Evolutionary conservation across 1,284 basidiomycete genomes (phyloP).

Genomic region (Trichosporon coremiiforme): DNA sequence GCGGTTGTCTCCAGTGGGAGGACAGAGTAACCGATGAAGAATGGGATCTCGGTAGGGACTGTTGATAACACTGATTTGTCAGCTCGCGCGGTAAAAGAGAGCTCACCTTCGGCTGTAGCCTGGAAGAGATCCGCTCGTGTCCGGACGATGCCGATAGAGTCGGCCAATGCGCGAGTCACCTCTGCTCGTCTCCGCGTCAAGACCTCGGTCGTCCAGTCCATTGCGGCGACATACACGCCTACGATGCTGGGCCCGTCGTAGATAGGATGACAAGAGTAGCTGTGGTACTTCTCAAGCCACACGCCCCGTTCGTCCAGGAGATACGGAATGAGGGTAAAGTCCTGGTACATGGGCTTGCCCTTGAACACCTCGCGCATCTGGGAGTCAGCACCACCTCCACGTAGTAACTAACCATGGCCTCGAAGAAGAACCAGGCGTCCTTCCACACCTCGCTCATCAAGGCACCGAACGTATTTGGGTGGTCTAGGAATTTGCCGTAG

Average conservation of each 20-base stretch:
- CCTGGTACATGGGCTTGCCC: constrained; percentile 10
- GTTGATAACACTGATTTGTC: neutral
- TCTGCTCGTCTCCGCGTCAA: neutral
- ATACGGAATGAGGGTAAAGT: neutral
- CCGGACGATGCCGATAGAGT: neutral
- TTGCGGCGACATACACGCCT: neutral
- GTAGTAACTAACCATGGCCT: neutral
- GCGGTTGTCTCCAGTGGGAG: neutral
- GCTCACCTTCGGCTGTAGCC: neutral
- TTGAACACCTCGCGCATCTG: neutral
- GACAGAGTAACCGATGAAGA: constrained; percentile 1
- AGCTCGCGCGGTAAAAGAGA: neutral
- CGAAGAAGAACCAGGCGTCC: neutral
- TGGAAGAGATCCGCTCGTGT: neutral
- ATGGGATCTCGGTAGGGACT: neutral
- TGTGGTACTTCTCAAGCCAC: constrained; percentile 9
- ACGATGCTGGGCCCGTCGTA: neutral
- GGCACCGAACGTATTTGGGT: neutral
- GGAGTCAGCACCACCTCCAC: neutral
- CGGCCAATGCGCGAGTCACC: neutral
- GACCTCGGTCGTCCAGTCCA: constrained; percentile 10
- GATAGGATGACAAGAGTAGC: neutral
- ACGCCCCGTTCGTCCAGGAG: neutral
- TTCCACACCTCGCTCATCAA: constrained; percentile 5
- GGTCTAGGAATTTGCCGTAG: neutral